phyloP scores from a whole-genome alignment of 306 rosid genomes.

The Trifolium pratense region DNA sequence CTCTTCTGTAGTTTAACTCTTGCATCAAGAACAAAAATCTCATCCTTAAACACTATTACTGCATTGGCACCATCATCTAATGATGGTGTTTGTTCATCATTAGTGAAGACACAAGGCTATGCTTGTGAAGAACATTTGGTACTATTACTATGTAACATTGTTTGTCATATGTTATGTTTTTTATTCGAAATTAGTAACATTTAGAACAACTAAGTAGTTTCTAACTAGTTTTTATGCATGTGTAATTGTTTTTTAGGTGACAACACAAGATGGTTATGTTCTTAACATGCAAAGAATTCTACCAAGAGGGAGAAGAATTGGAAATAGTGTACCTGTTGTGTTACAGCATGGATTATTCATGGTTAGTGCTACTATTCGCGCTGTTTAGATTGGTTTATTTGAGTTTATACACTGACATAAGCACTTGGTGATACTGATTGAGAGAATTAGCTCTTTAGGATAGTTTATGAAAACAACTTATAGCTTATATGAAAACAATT shows the following conservation, averaged over 20 bases:
- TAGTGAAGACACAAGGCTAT: conserved; percentile 64
- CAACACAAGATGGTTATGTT: conserved; percentile 71
- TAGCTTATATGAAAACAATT: neutral
- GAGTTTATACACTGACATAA: neutral
- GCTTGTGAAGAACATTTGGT: conserved; percentile 77
- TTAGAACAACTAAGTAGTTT: neutral
- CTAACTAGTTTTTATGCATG: neutral
- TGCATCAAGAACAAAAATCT: conserved; percentile 37
- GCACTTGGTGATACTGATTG: neutral
- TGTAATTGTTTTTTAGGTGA: conserved; percentile 57
- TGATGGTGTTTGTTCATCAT: conserved; percentile 63
- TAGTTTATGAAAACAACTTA: neutral
- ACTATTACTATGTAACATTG: conserved; percentile 38
- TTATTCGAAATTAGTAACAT: conserved; percentile 30
- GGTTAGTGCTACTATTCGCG: conserved; percentile 40
- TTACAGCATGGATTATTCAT: conserved; percentile 78
- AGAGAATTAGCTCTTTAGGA: neutral
- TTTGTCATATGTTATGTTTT: conserved; percentile 24
- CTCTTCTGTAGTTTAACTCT: conserved; percentile 41
- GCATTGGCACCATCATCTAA: conserved; percentile 38
- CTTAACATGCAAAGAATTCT: conserved; percentile 75
- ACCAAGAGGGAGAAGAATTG: conserved; percentile 41
- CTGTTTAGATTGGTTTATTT: neutral
- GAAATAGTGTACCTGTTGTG: conserved; percentile 59
- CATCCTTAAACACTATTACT: conserved; percentile 25